phyloP scores from a whole-genome alignment of 2,329 filamentous ascomycete genomes.

The Raffaelea albimanens region DNA sequence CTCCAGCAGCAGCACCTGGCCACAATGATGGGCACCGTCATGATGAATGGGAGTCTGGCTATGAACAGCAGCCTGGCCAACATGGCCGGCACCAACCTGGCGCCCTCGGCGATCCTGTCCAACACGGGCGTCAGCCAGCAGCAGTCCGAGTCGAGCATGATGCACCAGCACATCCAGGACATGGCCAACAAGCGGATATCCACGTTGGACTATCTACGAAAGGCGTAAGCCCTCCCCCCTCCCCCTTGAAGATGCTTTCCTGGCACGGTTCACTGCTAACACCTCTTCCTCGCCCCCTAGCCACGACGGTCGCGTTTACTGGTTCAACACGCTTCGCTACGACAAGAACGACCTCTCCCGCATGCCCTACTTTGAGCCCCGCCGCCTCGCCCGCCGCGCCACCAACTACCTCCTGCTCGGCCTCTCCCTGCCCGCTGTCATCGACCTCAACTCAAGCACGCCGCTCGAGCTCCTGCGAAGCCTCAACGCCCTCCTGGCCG shows the following conservation, averaged over 20 bases:
- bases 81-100: constrained; percentile 17
- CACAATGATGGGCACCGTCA: not conserved
- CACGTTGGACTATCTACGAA: constrained; percentile 84
- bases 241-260: no score
- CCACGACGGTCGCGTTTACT: constrained; percentile 89
- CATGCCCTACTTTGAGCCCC: constrained; percentile 76
- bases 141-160: constrained; percentile 31
- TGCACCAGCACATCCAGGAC: constrained; percentile 65
- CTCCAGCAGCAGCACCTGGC: not conserved
- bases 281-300: constrained; percentile 31
- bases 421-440: constrained; percentile 77
- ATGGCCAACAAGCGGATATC: constrained; percentile 86
- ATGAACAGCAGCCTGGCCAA: not conserved
- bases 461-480: constrained; percentile 80
- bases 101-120: constrained; percentile 15
- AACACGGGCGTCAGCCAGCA: not conserved
- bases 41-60: not conserved
- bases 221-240: no score
- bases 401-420: constrained; percentile 91
- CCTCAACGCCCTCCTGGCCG: constrained; percentile 72
- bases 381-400: constrained; percentile 79
- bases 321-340: constrained; percentile 96
- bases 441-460: constrained; percentile 75
- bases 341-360: constrained; percentile 69
- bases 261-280: no score